These are phyloP conservation scores for Acanthamoeba lugdunensis DNA, from an alignment of 208 protist genomes.

Conservation along the genomic window DNA sequence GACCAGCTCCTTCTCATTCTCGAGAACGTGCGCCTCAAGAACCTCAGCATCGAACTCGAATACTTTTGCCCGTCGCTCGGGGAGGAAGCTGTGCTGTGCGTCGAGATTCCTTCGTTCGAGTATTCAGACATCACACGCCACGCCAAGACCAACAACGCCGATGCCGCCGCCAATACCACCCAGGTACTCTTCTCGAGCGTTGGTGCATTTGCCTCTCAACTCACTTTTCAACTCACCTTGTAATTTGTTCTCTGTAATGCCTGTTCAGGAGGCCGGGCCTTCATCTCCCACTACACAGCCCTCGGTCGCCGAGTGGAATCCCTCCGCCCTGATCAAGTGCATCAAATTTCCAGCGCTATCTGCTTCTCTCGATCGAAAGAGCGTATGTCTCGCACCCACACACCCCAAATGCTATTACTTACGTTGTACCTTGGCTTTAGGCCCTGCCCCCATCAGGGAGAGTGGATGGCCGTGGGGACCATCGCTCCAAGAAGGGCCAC, in stretches of 20 bases:
- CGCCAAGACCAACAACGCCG: background rate
- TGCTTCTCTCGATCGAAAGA: slow-evolving; percentile 1
- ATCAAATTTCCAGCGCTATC: slow-evolving; percentile 10
- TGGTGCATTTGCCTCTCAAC: background rate
- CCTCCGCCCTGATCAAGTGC: slow-evolving; percentile 70
- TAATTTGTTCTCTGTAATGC: background rate
- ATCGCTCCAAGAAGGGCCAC: slow-evolving; percentile 21
- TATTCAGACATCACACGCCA: slow-evolving; percentile 69
- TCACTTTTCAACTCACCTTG: background rate
- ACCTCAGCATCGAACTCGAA: slow-evolving; percentile 64
- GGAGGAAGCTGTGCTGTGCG: slow-evolving; percentile 28
- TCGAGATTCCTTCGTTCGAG: slow-evolving; percentile 62
- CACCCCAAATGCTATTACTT: background rate
- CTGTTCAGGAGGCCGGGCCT: background rate
- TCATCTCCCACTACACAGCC: slow-evolving; percentile 34
- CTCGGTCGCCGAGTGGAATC: slow-evolving; percentile 51
- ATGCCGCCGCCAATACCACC: background rate
- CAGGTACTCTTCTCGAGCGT: background rate
- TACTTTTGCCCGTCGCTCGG: slow-evolving; percentile 53
- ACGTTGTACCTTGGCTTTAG: background rate
- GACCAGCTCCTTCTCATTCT: slow-evolving; percentile 71
- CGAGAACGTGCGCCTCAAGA: slow-evolving; percentile 65
- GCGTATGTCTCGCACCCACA: background rate
- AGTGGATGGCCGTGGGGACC: slow-evolving; percentile 29
- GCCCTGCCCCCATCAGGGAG: background rate